Base-by-base conservation (phyloP, 2,329 filamentous ascomycete species). In the Pseudogymnoascus sp. region DNA sequence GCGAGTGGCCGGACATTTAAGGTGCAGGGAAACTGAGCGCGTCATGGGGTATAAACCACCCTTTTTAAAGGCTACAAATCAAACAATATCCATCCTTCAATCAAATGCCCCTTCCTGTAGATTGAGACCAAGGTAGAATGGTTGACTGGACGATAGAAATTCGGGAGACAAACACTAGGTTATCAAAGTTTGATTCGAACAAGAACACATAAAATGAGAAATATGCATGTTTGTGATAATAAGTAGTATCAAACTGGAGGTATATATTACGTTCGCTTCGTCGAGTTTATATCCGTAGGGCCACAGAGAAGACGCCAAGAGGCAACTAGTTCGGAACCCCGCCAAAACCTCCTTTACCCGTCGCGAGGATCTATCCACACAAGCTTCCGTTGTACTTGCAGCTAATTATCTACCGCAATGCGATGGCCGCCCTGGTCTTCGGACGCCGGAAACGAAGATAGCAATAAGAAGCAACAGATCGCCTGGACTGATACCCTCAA, bases 1-100 rank as follows among this genome's bases (percentile, higher is more conserved):
- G 95, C 96, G 56, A 97, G 91, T 75, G 95, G 95, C 68, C 86
- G 95, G 72, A 96, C 93, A 46, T 99, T 99, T 85, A 87, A 73
- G 63, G 70, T 73, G 31, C 72, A 74, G 64, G 71, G 72, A 29
- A 72, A 65, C 33, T 73, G 29, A 56, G 50, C 29, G 50, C n/a
- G 1, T 15, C 29, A 33, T 56, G n/a, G 26, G 50, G 5, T 33
- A 56, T 33, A 26, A 21, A 9, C n/a, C 10, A 4, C 15, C 50
- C 15, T 13, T 56, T 19, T 33, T 33, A 33, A 56, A 56, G n/a
- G 29, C 50, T 56, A 56, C n/a, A 33, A 56, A 56, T 56, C 17
- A 56, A 56, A 56, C 50, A 33, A 56, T 56, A 56, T 56, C 50
- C 50, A 56, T 33, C 29, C 7, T 56, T 21, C 50, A 33, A 56